These are phyloP conservation scores for Aureobasidium uvarum DNA, from an alignment of 2,329 filamentous ascomycete genomes.

Conservation along the genomic window DNA sequence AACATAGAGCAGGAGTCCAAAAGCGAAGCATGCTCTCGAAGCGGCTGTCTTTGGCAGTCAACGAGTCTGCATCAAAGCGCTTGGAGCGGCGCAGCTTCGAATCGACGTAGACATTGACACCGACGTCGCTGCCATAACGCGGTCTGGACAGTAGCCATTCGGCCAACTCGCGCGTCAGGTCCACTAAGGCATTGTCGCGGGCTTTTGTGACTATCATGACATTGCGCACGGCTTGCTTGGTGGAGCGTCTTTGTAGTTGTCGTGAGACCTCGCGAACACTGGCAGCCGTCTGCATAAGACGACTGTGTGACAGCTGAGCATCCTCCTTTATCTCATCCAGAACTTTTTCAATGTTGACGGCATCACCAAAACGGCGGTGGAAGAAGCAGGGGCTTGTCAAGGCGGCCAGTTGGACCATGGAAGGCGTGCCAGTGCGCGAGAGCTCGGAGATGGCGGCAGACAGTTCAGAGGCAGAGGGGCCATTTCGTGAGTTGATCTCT, in stretches of 20 bases:
- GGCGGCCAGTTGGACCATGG: slow-evolving; percentile 55
- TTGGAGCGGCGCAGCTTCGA: slow-evolving; percentile 85
- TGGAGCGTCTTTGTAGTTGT: slow-evolving; percentile 86
- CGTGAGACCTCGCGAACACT: slow-evolving; percentile 94
- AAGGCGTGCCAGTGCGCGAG: slow-evolving; percentile 25
- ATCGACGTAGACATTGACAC: slow-evolving; percentile 97
- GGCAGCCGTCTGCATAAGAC: slow-evolving; percentile 91
- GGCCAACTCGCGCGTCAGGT: slow-evolving; percentile 81
- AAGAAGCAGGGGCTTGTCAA: slow-evolving; percentile 96
- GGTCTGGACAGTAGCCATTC: slow-evolving; percentile 87
- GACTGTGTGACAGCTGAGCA: slow-evolving; percentile 88
- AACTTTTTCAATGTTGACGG: slow-evolving; percentile 91
- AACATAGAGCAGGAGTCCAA: slow-evolving; percentile 96
- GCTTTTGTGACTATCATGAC: slow-evolving; percentile 99
- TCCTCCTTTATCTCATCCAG: slow-evolving; percentile 89
- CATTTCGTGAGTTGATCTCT: slow-evolving; percentile 14
- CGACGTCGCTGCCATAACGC: slow-evolving; percentile 83
- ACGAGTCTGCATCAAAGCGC: slow-evolving; percentile 74
- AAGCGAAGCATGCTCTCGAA: slow-evolving; percentile 85
- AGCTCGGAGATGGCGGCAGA: slow-evolving; percentile 28
- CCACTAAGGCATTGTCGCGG: slow-evolving; percentile 87
- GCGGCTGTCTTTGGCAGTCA: slow-evolving; percentile 70
- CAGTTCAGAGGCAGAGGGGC: slow-evolving; percentile 28
- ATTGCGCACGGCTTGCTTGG: slow-evolving; percentile 86
- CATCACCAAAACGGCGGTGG: slow-evolving; percentile 94